Percentiles rank a stretch among this genome's conserved stretches.
These are phyloP conservation scores for Suhomyces sp. DNA, from an alignment of 805 yeast genomes.

Conservation along the genomic window DNA sequence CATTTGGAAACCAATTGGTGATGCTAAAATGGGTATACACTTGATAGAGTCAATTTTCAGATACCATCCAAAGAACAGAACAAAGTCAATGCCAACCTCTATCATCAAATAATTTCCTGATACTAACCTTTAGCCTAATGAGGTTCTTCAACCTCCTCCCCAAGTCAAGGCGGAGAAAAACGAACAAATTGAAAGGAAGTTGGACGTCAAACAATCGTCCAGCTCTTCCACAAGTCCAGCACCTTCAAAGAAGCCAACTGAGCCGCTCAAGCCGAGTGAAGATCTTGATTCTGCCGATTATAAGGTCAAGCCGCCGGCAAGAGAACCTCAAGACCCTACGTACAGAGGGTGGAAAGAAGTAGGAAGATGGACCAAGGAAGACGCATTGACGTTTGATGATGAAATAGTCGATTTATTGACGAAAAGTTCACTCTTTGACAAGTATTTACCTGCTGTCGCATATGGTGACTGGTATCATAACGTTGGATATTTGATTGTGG, in stretches of 20 bases:
- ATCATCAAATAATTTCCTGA: too few relatives aligned
- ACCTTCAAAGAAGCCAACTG: slow-evolving; percentile 4
- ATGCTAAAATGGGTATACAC: too few relatives aligned
- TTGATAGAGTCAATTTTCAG: too few relatives aligned
- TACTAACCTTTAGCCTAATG: slow-evolving; percentile 32
- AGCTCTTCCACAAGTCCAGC: too few relatives aligned
- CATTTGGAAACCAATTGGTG: too few relatives aligned
- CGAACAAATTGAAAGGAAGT: slow-evolving; percentile 4
- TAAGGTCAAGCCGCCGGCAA: slow-evolving; percentile 38
- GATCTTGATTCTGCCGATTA: slow-evolving; percentile 35
- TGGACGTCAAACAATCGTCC: slow-evolving; percentile 6
- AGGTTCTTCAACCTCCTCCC: slow-evolving; percentile 34
- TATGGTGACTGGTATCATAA: slow-evolving; percentile 98
- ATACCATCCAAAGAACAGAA: too few relatives aligned
- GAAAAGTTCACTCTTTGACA: slow-evolving; percentile 71
- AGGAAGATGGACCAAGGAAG: slow-evolving; percentile 78
- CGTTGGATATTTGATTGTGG: slow-evolving; percentile 65
- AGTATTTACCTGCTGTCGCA: slow-evolving; percentile 66
- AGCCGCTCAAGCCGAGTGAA: slow-evolving; percentile 35
- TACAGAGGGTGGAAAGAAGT: slow-evolving; percentile 94
- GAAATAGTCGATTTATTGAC: slow-evolving; percentile 68
- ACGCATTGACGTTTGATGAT: slow-evolving; percentile 64
- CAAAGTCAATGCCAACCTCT: not conserved
- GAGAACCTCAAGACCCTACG: slow-evolving; percentile 61
- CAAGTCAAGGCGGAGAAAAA: slow-evolving; percentile 17